These are phyloP conservation scores for Tulasnella sp. DNA, from an alignment of 768 basidiomycete species.

Conservation along the genomic window DNA sequence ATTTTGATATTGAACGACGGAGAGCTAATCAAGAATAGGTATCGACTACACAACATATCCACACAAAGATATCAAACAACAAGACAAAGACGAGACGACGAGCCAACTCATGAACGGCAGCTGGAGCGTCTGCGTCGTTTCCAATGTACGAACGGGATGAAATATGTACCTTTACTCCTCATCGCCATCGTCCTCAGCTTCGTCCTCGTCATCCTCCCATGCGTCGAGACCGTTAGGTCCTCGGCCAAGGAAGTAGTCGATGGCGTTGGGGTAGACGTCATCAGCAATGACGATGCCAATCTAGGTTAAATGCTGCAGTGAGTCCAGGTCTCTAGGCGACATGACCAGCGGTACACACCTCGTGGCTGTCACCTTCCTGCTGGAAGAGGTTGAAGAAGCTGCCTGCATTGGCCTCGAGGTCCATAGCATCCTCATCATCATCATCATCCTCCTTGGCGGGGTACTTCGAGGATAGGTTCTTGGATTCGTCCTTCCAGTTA, in stretches of 20 bases:
- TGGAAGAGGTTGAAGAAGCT: slow-evolving; percentile 90
- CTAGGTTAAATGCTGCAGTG: slow-evolving; percentile 33
- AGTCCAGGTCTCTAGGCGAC: not conserved
- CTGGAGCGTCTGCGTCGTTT: not conserved
- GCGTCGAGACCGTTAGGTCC: slow-evolving; percentile 42
- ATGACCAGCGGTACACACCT: slow-evolving; percentile 44
- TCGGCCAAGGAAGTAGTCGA: slow-evolving; percentile 68
- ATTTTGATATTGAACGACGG: not conserved
- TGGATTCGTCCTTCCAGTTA: slow-evolving; percentile 70
- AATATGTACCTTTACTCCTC: slow-evolving; percentile 42
- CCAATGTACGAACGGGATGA: not conserved
- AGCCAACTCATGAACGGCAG: not conserved
- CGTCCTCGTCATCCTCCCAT: slow-evolving; percentile 62
- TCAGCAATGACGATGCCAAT: slow-evolving; percentile 66
- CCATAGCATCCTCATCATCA: slow-evolving; percentile 22
- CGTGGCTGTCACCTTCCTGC: slow-evolving; percentile 37
- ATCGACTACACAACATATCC: slow-evolving; percentile 2
- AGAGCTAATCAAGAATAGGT: not conserved
- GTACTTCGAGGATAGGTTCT: slow-evolving; percentile 68
- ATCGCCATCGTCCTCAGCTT: slow-evolving; percentile 47
- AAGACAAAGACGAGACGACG: not conserved
- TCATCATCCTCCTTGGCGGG: slow-evolving; percentile 54
- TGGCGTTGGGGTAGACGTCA: slow-evolving; percentile 72
- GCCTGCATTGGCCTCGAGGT: slow-evolving; percentile 41
- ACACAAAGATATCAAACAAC: not conserved